Evolutionary conservation across 352 stramenopile genomes (phyloP), one percentile per base, ranked within the genome.

Genomic region (Globisporangium rhizosaccharum): DNA sequence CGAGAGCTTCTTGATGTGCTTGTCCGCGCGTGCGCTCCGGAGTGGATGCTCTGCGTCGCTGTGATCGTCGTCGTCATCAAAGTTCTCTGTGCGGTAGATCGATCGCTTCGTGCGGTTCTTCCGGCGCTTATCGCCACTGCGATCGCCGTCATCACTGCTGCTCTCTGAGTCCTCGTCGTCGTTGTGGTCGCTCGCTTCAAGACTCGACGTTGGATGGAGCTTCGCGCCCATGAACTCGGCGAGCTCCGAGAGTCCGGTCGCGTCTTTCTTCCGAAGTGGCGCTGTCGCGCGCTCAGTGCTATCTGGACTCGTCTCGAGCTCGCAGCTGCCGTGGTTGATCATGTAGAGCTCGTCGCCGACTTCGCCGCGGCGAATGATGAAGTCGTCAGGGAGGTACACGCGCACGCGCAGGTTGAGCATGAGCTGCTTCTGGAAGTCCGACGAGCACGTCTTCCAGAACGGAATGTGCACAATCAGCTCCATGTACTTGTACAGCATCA

Each of bases 401-500:
- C 76, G 71, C 3, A 76, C 75, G 17, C 72, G 57, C 12, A 88
- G 55, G n/a, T 55, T 71, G 0, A 81, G 47, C 30, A 85, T 63
- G 12, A 87, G 53, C 8, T 76, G 79, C 49, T 81, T 85, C n/a
- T 80, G 65, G 41, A 89, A 80, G 57, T 83, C 76, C 1, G 71
- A 64, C 0, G 68, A 71, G 36, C 73, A 87, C 2, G 71, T 65
- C 9, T 68, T 42, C 71, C 79, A 57, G 33, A 56, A 60, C 42
- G 47, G 54, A 69, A 85, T 63, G 59, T 79, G 61, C 57, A 77
- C 73, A 28, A 77, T 63, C 28, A 85, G 53, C 30, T 79, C 66
- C 67, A 79, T 79, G 71, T 74, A 92, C 66, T 89, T 88, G 67
- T 76, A 94, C 3, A 92, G 60, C 49, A 75, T 73, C 51, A 89